Evolutionary conservation across 306 rosid genomes (phyloP), one percentile per base, ranked within the genome.

Genomic region (Rosa chinensis): DNA sequence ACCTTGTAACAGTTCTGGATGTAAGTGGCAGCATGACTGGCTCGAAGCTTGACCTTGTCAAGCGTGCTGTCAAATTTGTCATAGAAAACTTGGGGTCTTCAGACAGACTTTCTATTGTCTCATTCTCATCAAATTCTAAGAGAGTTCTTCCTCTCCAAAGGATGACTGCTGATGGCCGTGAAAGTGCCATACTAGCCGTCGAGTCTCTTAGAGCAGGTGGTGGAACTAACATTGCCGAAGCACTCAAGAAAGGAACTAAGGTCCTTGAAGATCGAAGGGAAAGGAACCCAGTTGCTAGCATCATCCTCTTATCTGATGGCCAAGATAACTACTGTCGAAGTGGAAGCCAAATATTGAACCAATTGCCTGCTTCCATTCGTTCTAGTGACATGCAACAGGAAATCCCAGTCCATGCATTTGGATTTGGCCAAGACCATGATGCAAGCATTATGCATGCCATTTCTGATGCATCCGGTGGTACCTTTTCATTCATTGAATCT

Each of bases 261-360:
- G 83, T 84, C 8, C 82, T 84, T 6, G 80, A 84, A 32, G 85
- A 84, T 47, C 78, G 87, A 10, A 45, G 82, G 9, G 74, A 68
- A 63, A 81, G 56, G 21, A 77, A 69, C 61, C 70, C 70, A 10
- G 85, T 84, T 4, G 70, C 78, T 1, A 79, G 80, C 35, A 78
- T 84, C 76, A 58, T 84, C 74, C 85, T 84, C 66, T 67, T 84
- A 23, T 81, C 87, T 8, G 87, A 81, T 72, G 87, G 85, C 11
- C 66, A 61, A 17, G 79, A 80, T 17, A 81, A 56, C 71, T 76
- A 11, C 66, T 1, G 2, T 25, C 12, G 37, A 9, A 18, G 11
- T 20, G 5, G 68, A 12, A 45, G 10, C 42, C 53, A 59, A 44
- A 28, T 40, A 1, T 52, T 16, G 70, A 69, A 25, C 62, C 73